Conservation (phyloP, 2,329 filamentous ascomycete species). For the Stemphylium lycopersici region DNA sequence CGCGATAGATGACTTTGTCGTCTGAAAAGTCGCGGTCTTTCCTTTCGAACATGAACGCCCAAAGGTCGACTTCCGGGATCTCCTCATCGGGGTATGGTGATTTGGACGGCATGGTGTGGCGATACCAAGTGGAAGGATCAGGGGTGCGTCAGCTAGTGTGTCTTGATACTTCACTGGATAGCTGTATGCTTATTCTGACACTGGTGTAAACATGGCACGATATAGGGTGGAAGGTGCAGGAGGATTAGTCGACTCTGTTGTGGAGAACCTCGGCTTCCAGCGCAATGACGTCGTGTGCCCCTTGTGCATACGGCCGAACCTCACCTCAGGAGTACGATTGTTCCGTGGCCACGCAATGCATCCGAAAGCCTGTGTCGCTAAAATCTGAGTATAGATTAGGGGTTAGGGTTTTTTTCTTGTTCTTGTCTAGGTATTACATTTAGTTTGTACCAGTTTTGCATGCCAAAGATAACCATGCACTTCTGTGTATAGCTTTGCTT, state of each 20-base stretch:
- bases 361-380: no score
- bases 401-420: no score
- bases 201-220: not conserved
- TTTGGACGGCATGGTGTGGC: slow-evolving; percentile 23
- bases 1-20: slow-evolving; percentile 34
- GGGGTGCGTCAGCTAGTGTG: not conserved
- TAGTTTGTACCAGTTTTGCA: no score
- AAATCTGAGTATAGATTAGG: no score
- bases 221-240: not conserved
- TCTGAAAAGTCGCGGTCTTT: slow-evolving; percentile 31
- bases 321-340: not conserved
- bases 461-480: no score
- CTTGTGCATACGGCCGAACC: not conserved
- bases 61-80: slow-evolving; percentile 30
- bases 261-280: slow-evolving; percentile 10
- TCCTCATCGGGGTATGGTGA: slow-evolving; percentile 32
- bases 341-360: no score
- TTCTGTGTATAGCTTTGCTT: no score
- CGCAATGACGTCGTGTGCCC: not conserved
- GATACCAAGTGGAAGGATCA: not conserved
- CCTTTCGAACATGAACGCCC: slow-evolving; percentile 31
- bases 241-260: not conserved
- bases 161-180: not conserved
- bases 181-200: not conserved
- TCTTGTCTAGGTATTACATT: no score